Conservation (phyloP, 352 stramenopile species). For the Pythium phragmiticola region DNA sequence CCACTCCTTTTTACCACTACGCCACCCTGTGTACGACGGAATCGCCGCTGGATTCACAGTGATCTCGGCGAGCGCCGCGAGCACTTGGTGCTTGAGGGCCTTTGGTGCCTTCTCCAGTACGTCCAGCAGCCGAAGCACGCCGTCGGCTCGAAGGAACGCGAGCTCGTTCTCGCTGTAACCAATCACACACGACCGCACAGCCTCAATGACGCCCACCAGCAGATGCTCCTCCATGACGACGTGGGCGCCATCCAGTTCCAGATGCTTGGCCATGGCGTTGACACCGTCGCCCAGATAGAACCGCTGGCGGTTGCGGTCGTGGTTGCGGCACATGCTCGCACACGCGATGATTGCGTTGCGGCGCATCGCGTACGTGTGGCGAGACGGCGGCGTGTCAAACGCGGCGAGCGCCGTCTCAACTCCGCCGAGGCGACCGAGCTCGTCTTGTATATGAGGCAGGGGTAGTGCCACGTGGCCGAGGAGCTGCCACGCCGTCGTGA, state of each 20-base stretch:
- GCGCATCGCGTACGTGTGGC: conserved; percentile 61
- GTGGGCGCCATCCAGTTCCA: conserved; percentile 51
- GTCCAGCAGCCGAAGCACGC: conserved; percentile 57
- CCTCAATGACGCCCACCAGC: conserved; percentile 60
- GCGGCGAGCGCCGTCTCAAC: conserved; percentile 52
- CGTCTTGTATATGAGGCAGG: conserved; percentile 36
- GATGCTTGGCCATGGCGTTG: conserved; percentile 34
- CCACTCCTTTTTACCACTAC: conserved; percentile 42
- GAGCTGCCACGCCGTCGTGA: conserved; percentile 54
- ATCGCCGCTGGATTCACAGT: conserved; percentile 72
- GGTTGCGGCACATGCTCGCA: conserved; percentile 50
- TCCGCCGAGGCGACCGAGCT: conserved; percentile 42
- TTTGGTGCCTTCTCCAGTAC: conserved; percentile 53
- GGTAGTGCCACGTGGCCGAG: conserved; percentile 45
- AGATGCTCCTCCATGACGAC: conserved; percentile 70
- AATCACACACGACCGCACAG: conserved; percentile 62
- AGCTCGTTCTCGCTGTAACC: conserved; percentile 52
- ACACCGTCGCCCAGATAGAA: conserved; percentile 58
- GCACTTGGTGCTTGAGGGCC: conserved; percentile 54
- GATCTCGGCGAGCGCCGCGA: conserved; percentile 65
- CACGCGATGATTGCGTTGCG: conserved; percentile 62
- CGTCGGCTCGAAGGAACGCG: conserved; percentile 57
- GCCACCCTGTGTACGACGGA: conserved; percentile 62
- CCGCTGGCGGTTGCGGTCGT: conserved; percentile 46
- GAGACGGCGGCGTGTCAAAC: conserved; percentile 45